Evolutionary conservation across 2,329 filamentous ascomycete genomes (phyloP), one percentile per base, ranked within the genome.

Genomic region (Cercospora sp.): DNA sequence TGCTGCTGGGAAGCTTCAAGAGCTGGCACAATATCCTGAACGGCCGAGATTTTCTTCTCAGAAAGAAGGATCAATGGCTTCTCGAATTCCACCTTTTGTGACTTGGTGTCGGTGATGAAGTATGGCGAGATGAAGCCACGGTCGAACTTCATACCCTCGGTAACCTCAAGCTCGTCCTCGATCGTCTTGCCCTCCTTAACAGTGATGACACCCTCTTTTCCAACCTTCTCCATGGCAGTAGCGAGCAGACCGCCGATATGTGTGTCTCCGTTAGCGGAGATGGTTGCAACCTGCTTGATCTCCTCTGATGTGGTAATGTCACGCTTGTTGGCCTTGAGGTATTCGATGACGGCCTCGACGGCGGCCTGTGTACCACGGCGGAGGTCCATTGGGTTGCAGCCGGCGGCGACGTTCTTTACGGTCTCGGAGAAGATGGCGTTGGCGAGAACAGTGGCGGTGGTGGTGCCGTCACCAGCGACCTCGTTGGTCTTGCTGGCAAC

Each of bases 171-270:
- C 89, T 99, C 95, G 76, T 99, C 95, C 77, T 92, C 89, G 79
- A 96, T 90, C 69, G 95, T 98, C 91, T 98, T 99, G 81, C 95
- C 95, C 87, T 99, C 95, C 91, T 99, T 99, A 79, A 98, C 94
- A 67, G 95, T 99, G 82, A 99, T 99, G 79, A 99, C 95, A 87
- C 95, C 95, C 86, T 99, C 95, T 89, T 99, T 99, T 83, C 95
- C 95, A 72, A 99, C 95, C 88, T 96, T 97, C 88, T 99, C 95
- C 95, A 99, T 99, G 76, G 95, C 95, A 80, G 90, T 97, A 80
- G 95, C 94, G 81, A 99, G 95, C 80, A 99, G 89, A 84, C 93
- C 90, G 77, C 95, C 95, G 78, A 99, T 92, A 84, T 97, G 94
- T 68, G 89, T 89, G 80, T 99, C 95, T 75, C 95, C 95, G 84